Evolutionary conservation across 2,329 filamentous ascomycete species (phyloP), one percentile per base, ranked within the genome.

Genomic region (Colletotrichum chrysophilum): DNA sequence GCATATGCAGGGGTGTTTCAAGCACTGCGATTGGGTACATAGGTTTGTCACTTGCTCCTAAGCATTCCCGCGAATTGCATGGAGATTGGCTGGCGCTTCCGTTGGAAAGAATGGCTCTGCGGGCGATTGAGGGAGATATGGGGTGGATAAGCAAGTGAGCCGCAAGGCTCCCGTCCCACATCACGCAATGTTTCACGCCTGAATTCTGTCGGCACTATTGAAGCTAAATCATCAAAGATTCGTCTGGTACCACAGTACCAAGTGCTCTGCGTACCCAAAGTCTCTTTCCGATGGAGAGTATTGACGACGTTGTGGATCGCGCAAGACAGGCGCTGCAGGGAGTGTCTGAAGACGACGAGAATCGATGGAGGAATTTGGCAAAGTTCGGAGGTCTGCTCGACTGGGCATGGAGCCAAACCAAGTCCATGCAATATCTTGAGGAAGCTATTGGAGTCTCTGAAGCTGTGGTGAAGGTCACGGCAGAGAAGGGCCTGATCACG

Each of bases 191-290:
- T 48, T 21, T 48, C 43, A 48, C 43, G 18, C 10, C 10, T 4
- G n/a, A 21, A 13, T n/a, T 48, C 10, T 48, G 43, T 48, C 3
- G 43, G 43, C 43, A 3, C 2, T 7, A 7, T 48, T 48, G 5
- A 21, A 21, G n/a, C n/a, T 2, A 48, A 13, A 13, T 48, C n/a
- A 10, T 48, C n/a, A 48, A 3, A n/a, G 18, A 21, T 48, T 48
- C 10, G 1, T 13, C 43, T 48, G 3, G 18, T 7, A 4, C 12
- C 18, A 12, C 43, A 21, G 0, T 1, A 0, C 10, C 18, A 12
- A 48, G 9, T 21, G 9, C 5, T 21, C 5, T 13, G 5, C 3
- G 43, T 6, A 21, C 5, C 38, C n/a, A 48, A 48, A 21, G 10
- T 48, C 1, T 13, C 1, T n/a, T n/a, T 13, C 3, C 43, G 10